A percentile compares a stretch with the other conserved stretches of the same genome.
Evolutionary conservation across 106 monocot species (phyloP).

Genomic region (Amphibolis antarctica): DNA sequence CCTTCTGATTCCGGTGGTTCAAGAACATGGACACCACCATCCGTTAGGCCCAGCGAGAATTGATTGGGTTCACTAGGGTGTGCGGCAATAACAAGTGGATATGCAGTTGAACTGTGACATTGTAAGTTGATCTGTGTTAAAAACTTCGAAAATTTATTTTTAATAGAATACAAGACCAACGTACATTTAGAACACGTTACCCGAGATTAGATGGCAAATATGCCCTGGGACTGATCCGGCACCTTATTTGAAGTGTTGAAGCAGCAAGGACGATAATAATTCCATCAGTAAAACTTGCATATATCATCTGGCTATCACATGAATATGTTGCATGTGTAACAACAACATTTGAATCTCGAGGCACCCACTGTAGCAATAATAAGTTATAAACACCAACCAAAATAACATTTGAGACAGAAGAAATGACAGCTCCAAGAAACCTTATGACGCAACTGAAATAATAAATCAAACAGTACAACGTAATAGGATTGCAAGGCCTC

Average conservation of each 20-base stretch:
- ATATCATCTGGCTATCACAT: slow-evolving; percentile 31
- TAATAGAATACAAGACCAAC: neutral
- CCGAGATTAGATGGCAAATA: slow-evolving; percentile 15
- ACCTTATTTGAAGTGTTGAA: slow-evolving; percentile 12
- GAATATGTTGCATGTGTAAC: slow-evolving; percentile 32
- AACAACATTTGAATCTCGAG: slow-evolving; percentile 7
- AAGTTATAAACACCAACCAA: neutral
- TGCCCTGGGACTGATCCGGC: slow-evolving; percentile 25
- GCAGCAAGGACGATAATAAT: slow-evolving; percentile 14
- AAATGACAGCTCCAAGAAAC: no score
- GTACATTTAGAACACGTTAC: neutral
- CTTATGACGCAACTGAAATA: no score
- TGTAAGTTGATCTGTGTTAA: neutral
- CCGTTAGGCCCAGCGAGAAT: slow-evolving; percentile 47
- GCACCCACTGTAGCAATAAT: slow-evolving; percentile 13
- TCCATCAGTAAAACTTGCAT: slow-evolving; percentile 24
- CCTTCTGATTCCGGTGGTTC: slow-evolving; percentile 46
- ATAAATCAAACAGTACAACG: no score
- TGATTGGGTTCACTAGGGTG: slow-evolving; percentile 45
- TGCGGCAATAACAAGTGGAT: slow-evolving; percentile 35
- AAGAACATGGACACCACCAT: slow-evolving; percentile 42
- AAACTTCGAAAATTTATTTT: neutral
- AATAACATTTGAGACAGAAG: no score
- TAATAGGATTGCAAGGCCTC: no score
- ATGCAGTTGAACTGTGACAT: slow-evolving; percentile 20